These are phyloP conservation scores for Stemphylium beticola DNA, from an alignment of 2,329 filamentous ascomycete species.

Conservation along the genomic window DNA sequence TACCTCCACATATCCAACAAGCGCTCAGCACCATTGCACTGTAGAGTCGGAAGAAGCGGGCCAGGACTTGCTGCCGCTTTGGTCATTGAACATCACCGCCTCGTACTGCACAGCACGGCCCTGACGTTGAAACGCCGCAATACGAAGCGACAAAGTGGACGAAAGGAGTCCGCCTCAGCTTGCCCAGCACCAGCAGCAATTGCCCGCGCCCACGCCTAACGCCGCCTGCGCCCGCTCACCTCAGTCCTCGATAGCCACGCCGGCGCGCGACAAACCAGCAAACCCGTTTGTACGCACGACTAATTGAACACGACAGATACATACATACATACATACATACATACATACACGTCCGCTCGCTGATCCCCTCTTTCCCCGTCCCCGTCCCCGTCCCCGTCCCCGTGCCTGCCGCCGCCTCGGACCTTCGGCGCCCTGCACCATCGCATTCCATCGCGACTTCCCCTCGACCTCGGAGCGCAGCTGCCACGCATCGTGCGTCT, in stretches of 20 bases:
- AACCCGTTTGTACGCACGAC: background rate
- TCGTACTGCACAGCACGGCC: background rate
- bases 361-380: slow-evolving; percentile 9
- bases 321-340: no score
- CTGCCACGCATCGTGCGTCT: slow-evolving; percentile 4
- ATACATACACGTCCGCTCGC: slow-evolving; percentile 10
- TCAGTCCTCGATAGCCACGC: slow-evolving; percentile 3
- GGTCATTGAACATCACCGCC: slow-evolving; percentile 1
- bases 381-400: slow-evolving; percentile 1
- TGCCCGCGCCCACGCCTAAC: background rate
- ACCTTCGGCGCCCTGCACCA: background rate
- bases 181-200: background rate
- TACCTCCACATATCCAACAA: background rate
- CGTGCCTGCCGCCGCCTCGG: background rate
- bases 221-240: slow-evolving; percentile 4
- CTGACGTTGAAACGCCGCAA: slow-evolving; percentile 16
- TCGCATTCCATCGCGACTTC: background rate
- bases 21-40: slow-evolving; percentile 10
- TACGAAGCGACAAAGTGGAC: slow-evolving; percentile 9
- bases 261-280: background rate
- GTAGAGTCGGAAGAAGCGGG: background rate
- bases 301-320: slow-evolving; percentile 10
- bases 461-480: slow-evolving; percentile 3
- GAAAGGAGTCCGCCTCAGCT: slow-evolving; percentile 9
- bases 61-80: slow-evolving; percentile 4